Evolutionary conservation across 345 rosid genomes (phyloP).

Genomic region (Camelina hispida): DNA sequence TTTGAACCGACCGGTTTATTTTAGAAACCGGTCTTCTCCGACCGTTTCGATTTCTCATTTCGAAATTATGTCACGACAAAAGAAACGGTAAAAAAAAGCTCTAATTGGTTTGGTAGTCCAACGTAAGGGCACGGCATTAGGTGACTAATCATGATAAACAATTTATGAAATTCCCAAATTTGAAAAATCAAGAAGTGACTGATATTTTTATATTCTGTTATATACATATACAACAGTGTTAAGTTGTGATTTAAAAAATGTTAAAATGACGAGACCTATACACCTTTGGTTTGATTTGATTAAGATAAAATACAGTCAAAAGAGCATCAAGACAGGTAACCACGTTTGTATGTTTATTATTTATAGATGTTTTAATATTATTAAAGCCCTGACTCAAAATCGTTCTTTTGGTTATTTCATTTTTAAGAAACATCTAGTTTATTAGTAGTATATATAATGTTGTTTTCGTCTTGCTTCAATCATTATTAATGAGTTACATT

Average conservation of each 20-base stretch:
- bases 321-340: constrained; percentile 24
- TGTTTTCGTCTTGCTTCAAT: constrained; percentile 29
- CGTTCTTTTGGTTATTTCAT: constrained; percentile 5
- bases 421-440: background rate
- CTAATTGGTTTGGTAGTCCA: background rate
- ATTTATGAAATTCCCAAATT: no score
- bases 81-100: background rate
- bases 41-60: background rate
- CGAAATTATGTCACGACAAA: background rate
- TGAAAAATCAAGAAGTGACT: no score
- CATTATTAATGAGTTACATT: constrained; percentile 37
- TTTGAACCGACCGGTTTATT: constrained; percentile 19
- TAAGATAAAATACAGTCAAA: background rate
- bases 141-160: constrained; percentile 6
- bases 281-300: background rate
- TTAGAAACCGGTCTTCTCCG: background rate
- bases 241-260: background rate
- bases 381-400: background rate
- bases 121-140: background rate
- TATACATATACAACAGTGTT: no score
- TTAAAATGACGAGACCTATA: background rate
- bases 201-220: no score
- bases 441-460: background rate
- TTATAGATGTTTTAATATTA: background rate
- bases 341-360: constrained; percentile 30